These are phyloP conservation scores for Vitis cinerea DNA, from an alignment of 164 flowering plant species.

Conservation along the genomic window DNA sequence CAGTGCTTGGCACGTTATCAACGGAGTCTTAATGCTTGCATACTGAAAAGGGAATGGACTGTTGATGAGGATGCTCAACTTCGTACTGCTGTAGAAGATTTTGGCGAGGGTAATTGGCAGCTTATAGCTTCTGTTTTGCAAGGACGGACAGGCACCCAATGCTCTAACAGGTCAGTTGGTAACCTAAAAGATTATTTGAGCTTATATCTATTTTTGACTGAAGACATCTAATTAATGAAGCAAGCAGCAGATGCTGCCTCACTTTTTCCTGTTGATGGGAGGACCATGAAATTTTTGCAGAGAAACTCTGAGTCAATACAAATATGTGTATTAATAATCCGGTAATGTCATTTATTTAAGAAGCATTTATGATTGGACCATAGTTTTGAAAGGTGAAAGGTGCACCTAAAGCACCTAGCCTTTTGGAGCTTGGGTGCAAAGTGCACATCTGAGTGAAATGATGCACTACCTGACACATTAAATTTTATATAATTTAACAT, in stretches of 20 bases:
- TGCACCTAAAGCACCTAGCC: no score
- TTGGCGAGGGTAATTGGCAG: conserved; percentile 90
- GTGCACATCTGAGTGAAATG: no score
- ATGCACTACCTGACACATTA: neutral
- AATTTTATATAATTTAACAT: neutral
- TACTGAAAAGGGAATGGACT: conserved; percentile 80
- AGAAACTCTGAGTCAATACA: neutral
- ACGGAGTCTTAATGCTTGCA: conserved; percentile 79
- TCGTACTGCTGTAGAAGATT: conserved; percentile 64
- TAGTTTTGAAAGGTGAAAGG: no score
- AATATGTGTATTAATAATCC: no score
- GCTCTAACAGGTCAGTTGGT: conserved; percentile 85
- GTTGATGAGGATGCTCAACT: conserved; percentile 82
- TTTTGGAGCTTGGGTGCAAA: no score
- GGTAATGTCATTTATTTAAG: no score
- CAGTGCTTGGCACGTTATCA: conserved; percentile 88
- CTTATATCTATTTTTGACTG: no score
- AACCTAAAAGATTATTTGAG: no score
- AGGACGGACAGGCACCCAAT: conserved; percentile 81
- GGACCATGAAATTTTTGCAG: neutral
- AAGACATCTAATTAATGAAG: neutral
- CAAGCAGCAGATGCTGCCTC: neutral
- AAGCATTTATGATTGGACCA: no score
- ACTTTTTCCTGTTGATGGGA: neutral
- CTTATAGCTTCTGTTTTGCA: conserved; percentile 63